Evolutionary conservation across 192 early-diverging fungal genomes (phyloP).

Genomic region (Diversispora epigaea): DNA sequence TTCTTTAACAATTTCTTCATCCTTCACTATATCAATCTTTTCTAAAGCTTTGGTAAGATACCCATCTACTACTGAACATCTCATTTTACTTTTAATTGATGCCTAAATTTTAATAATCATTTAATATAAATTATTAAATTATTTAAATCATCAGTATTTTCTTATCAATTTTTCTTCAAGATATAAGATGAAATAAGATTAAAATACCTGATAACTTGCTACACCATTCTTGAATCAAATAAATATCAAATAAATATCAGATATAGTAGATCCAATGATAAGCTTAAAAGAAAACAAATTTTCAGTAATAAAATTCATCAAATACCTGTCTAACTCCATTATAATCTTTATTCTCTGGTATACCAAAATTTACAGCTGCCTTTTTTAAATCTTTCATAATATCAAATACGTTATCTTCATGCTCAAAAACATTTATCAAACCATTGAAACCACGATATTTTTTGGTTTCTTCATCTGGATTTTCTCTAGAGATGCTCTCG

Average conservation of each 20-base stretch:
- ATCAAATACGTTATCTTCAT: background rate
- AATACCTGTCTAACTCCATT: background rate
- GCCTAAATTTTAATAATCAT: background rate
- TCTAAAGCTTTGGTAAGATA: background rate
- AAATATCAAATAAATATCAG: too few relatives aligned
- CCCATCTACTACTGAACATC: background rate
- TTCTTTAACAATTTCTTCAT: background rate
- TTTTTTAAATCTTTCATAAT: background rate
- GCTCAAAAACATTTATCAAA: background rate
- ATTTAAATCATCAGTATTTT: background rate
- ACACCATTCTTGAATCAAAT: background rate
- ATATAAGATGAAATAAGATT: background rate
- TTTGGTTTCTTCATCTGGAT: background rate
- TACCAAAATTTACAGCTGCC: background rate
- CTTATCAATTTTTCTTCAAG: background rate
- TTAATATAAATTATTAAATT: background rate
- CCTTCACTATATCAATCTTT: background rate
- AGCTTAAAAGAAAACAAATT: too few relatives aligned
- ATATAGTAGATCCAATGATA: too few relatives aligned
- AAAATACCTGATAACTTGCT: background rate
- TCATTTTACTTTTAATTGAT: background rate
- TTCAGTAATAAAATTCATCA: too few relatives aligned
- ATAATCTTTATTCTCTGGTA: background rate
- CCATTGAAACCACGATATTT: constrained; percentile 1
- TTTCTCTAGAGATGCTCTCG: background rate